phyloP scores from a whole-genome alignment of 441 rosid species.

The Syzygium malaccense region DNA sequence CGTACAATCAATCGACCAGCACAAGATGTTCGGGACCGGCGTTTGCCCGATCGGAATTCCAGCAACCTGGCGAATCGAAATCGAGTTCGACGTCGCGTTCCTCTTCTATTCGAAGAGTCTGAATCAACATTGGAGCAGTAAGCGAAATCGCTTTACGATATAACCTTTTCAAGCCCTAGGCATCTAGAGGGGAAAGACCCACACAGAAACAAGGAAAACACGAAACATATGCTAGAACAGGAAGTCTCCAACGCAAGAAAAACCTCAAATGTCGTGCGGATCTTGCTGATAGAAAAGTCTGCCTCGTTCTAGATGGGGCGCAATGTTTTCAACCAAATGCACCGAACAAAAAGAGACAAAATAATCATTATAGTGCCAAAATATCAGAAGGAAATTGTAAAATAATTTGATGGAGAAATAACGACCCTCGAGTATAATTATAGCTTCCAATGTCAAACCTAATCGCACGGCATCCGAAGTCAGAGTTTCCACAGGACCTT shows the following conservation, averaged over 20 bases:
- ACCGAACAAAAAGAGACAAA: neutral
- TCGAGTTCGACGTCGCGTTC: neutral
- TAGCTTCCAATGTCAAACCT: neutral
- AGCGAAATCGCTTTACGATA: neutral
- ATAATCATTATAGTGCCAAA: neutral
- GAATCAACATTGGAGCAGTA: neutral
- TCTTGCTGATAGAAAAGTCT: neutral
- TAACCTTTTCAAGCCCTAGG: neutral
- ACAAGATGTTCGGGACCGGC: neutral
- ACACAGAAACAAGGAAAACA: neutral
- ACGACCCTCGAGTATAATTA: neutral
- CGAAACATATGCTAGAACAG: neutral
- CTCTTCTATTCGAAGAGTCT: neutral
- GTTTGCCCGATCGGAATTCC: neutral
- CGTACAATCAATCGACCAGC: neutral
- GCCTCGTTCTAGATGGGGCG: neutral
- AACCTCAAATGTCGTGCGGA: neutral
- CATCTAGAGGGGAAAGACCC: neutral
- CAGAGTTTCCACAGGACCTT: neutral
- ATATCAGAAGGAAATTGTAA: neutral
- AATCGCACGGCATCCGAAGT: neutral
- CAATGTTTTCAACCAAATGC: neutral
- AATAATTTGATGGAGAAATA: neutral
- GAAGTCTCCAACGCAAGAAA: neutral
- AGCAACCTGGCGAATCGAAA: neutral